phyloP scores from a whole-genome alignment of 2,329 filamentous ascomycete species.

The Aspergillus spinulosporus region DNA sequence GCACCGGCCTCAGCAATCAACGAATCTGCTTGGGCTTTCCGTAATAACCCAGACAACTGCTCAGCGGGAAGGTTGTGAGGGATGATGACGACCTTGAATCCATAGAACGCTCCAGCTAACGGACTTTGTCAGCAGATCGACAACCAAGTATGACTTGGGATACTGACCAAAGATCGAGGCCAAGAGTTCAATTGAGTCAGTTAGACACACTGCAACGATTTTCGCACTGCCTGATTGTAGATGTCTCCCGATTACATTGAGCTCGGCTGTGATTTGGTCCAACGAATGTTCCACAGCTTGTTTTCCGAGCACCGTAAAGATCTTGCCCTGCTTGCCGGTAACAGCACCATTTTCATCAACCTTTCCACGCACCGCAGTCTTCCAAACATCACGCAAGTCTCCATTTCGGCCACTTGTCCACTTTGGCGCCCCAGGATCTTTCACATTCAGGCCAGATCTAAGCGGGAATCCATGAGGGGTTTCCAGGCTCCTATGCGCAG shows the following conservation, averaged over 20 bases:
- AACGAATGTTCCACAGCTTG: conserved; percentile 71
- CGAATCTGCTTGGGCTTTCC: conserved; percentile 72
- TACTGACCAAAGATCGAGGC: conserved; percentile 69
- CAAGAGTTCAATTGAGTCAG: conserved; percentile 89
- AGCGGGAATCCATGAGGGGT: conserved; percentile 83
- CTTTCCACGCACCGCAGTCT: conserved; percentile 65
- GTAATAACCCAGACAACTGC: conserved; percentile 69
- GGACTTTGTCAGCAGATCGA: conserved; percentile 15
- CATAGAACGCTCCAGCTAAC: conserved; percentile 81
- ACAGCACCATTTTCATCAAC: conserved; percentile 62
- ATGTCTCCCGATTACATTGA: conserved; percentile 81
- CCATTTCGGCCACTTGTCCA: conserved; percentile 83
- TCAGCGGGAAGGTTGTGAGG: conserved; percentile 76
- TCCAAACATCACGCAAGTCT: conserved; percentile 90
- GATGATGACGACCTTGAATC: conserved; percentile 77
- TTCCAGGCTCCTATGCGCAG: conserved; percentile 79
- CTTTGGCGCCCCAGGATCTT: conserved; percentile 74
- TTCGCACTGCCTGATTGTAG: conserved; percentile 67
- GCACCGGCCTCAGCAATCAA: conserved; percentile 82
- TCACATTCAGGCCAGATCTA: conserved; percentile 75
- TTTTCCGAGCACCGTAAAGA: conserved; percentile 77
- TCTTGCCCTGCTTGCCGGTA: conserved; percentile 63
- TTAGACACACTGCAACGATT: conserved; percentile 84
- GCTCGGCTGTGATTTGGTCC: conserved; percentile 75
- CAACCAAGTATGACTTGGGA: background rate